A percentile compares a stretch with the other conserved stretches of the same genome.
Conservation (phyloP, 2,329 filamentous ascomycete genomes). For the Calonectria pseudoturangicola region DNA sequence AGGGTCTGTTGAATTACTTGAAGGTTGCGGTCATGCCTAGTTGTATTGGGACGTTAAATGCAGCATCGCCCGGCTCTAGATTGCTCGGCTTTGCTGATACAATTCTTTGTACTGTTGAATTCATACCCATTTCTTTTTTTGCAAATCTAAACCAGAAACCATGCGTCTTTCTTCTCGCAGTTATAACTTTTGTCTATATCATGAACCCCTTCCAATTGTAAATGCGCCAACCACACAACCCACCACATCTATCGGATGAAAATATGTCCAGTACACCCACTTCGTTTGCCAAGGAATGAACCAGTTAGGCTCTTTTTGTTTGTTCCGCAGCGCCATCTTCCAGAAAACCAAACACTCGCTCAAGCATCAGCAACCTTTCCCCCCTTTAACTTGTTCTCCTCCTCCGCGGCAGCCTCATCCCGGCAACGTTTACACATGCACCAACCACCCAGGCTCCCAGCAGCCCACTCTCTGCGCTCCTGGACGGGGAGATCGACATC, state of each 20-base stretch:
- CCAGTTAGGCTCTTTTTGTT: no score
- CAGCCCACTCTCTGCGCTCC: constrained; percentile 91
- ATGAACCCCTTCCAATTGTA: neutral
- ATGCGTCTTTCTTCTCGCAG: neutral
- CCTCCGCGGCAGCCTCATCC: constrained; percentile 83
- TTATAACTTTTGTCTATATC: constrained; percentile 29
- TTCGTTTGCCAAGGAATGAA: neutral
- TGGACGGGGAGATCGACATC: constrained; percentile 87
- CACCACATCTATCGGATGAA: neutral
- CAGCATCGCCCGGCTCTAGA: constrained; percentile 5
- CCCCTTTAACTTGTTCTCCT: constrained; percentile 74
- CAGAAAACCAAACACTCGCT: constrained; percentile 7
- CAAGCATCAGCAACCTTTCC: constrained; percentile 38
- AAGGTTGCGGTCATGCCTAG: constrained; percentile 7
- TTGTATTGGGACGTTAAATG: constrained; percentile 21
- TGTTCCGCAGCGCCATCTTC: neutral
- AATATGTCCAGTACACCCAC: neutral
- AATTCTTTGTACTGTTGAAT: constrained; percentile 1
- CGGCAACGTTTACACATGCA: constrained; percentile 91
- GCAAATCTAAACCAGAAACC: neutral
- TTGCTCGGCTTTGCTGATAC: constrained; percentile 7
- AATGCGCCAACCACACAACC: neutral
- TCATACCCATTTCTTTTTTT: constrained; percentile 1
- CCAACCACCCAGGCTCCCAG: constrained; percentile 89
- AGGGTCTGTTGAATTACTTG: neutral